Conservation (phyloP, 164 flowering plant species). For the Aristolochia californica region DNA sequence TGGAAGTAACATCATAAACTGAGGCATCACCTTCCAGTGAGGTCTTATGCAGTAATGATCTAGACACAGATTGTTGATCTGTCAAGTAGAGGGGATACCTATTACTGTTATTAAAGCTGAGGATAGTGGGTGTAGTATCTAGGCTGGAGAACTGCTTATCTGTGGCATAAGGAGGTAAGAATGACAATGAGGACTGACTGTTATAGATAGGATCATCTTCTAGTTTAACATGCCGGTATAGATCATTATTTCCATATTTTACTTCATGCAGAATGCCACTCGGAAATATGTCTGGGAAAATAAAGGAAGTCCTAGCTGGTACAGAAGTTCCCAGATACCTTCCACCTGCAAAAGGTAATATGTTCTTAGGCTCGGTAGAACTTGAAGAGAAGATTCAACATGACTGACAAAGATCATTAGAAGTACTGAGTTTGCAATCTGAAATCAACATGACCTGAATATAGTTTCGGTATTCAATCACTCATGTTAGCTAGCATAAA, state of each 20-base stretch:
- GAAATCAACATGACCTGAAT: too few relatives aligned
- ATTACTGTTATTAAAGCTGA: slow-evolving; percentile 13
- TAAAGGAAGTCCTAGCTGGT: slow-evolving; percentile 29
- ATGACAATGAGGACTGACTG: slow-evolving; percentile 14
- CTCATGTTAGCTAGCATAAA: too few relatives aligned
- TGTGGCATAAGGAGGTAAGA: slow-evolving; percentile 10
- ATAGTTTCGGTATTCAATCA: too few relatives aligned
- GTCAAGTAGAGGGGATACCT: slow-evolving; percentile 20
- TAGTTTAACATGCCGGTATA: slow-evolving; percentile 26
- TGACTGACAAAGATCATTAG: background rate
- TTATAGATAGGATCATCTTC: slow-evolving; percentile 25
- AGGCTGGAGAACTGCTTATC: slow-evolving; percentile 19
- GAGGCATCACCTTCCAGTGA: slow-evolving; percentile 28
- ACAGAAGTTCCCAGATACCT: slow-evolving; percentile 20
- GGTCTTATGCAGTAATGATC: slow-evolving; percentile 14
- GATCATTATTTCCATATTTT: slow-evolving; percentile 23
- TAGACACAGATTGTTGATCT: slow-evolving; percentile 16
- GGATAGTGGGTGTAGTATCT: slow-evolving; percentile 15
- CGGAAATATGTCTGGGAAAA: slow-evolving; percentile 37
- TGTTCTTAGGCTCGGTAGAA: background rate
- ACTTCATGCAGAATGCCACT: slow-evolving; percentile 20
- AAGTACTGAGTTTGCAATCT: too few relatives aligned
- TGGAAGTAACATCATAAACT: slow-evolving; percentile 22
- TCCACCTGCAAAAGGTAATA: slow-evolving; percentile 18
- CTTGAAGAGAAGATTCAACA: background rate